Base-by-base conservation (phyloP, 805 yeast genomes). In the Schwanniomyces vanrijiae region DNA sequence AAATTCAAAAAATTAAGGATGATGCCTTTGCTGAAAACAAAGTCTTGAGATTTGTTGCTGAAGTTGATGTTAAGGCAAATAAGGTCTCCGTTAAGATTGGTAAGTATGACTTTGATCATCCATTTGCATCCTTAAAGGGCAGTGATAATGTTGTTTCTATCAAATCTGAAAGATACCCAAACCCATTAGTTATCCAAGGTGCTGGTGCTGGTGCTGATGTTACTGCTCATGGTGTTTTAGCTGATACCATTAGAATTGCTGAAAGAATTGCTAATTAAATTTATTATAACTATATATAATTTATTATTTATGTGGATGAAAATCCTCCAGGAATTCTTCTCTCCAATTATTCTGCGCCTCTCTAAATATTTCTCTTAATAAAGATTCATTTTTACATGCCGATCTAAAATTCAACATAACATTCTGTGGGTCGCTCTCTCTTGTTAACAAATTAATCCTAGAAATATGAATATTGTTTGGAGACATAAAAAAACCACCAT, bases 121-220 rank as follows among this genome's bases (percentile, higher is more conserved):
- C 99, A 46, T 94, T 94, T 64, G 98, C 99, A 37, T 78, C 96
- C 10, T 80, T 94, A 65, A 87, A 88, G 75, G 99, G 99, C 43
- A 88, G 97, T 51, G 98, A 94, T 67, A 94, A 94, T 64, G 97
- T 94, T 49, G 86, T 94, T 51, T 84, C 97, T 19, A 87, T 94
- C 73, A 85, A 84, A 67, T 86, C 97, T 26, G 84, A 88, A 65
- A 87, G 99, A 74, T 94, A 94, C 71, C 81, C 86, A 35, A 90
- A 89, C 70, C 99, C 99, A 45, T 78, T 94, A 65, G 86, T 94
- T 52, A 80, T 94, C 59, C 99, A 94, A 78, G 99, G 99, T 71
- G 99, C 99, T 26, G 99, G 96, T 61, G 84, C 85, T 81, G 96
- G 59, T 94, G 83, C 84, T 45, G 85, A 79, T 31, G 83, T 80